phyloP scores from a whole-genome alignment of 768 basidiomycete genomes.

The Ramaria sp. region DNA sequence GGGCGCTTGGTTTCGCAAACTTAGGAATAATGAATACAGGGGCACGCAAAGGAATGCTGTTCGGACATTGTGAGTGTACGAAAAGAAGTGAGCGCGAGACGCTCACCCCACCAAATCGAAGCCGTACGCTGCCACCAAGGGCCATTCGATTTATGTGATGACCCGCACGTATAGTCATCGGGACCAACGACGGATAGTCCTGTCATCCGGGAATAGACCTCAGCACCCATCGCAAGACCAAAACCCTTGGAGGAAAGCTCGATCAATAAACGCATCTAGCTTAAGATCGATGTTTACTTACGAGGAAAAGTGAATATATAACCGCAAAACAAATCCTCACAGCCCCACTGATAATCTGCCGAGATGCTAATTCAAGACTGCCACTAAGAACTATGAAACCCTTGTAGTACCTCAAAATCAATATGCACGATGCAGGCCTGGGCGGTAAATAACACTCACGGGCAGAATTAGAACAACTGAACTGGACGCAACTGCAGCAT shows the following conservation, averaged over 20 bases:
- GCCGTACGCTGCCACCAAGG: constrained; percentile 72
- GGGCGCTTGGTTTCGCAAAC: constrained; percentile 54
- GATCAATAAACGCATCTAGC: not conserved
- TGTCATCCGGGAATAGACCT: constrained; percentile 52
- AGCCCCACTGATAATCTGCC: constrained; percentile 76
- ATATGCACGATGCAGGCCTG: not conserved
- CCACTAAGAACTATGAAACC: constrained; percentile 66
- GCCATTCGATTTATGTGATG: constrained; percentile 43
- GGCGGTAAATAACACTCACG: constrained; percentile 25
- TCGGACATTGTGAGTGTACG: not conserved
- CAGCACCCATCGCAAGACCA: constrained; percentile 71
- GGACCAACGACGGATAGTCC: constrained; percentile 33
- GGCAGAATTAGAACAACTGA: constrained; percentile 76
- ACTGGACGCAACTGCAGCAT: constrained; percentile 67
- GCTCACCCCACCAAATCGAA: constrained; percentile 60
- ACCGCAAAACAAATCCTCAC: constrained; percentile 74
- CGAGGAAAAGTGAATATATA: constrained; percentile 52
- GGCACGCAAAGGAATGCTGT: constrained; percentile 61
- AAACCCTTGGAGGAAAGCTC: constrained; percentile 51
- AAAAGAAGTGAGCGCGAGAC: not conserved
- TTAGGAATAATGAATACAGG: constrained; percentile 54
- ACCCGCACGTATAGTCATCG: constrained; percentile 50
- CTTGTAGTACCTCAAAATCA: constrained; percentile 13
- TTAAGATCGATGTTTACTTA: not conserved
- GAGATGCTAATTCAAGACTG: constrained; percentile 66